Base-by-base conservation (phyloP, 2,329 filamentous ascomycete genomes). In the Fusarium sp. region DNA sequence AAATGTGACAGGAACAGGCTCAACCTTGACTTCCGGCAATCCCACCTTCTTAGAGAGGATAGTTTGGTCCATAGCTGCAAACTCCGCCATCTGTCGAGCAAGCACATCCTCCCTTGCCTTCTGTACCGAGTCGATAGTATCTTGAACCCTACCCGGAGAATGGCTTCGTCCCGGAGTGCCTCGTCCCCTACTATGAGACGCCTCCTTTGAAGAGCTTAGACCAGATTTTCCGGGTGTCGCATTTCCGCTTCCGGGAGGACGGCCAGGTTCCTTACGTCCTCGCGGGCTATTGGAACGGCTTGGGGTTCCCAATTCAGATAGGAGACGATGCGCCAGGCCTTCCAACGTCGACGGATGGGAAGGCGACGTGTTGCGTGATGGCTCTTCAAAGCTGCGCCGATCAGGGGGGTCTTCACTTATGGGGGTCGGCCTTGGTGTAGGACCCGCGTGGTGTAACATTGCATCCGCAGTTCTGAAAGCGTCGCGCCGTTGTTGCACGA, bases 401-500 rank as follows among this genome's bases (percentile, higher is more conserved):
- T 86, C 83, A 2, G 80, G 79, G 27, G 80, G 81, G 18, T 75
- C 75, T 20, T 76, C 76, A n/a, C 74, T 73, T 4, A 72, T 70
- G 3, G 77, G 77, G 4, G 80, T 78, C 14, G 75, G 72, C 47
- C 75, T 77, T 30, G 73, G 72, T 4, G 69, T 65, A 2, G 77
- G 74, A 6, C 65, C 79, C 37, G 74, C 79, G 44, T 80, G 82
- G 53, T 77, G 75, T 44, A 82, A 76, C 29, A 85, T 83, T 9
- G 82, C 75, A 69, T 88, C 86, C 4, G 88, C 87, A 4, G 87
- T 87, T 72, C 88, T 86, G 73, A 91, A 92, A 1, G 87, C 88
- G 66, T 90, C 86, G 7, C 88, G 87, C 14, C 85, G 89, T 78
- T 86, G 89, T 79, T 86, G 90, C 6, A 94, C 81, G 4, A 94